Conservation (phyloP, 805 yeast genomes). For the Saccharomycopsis fodiens region DNA sequence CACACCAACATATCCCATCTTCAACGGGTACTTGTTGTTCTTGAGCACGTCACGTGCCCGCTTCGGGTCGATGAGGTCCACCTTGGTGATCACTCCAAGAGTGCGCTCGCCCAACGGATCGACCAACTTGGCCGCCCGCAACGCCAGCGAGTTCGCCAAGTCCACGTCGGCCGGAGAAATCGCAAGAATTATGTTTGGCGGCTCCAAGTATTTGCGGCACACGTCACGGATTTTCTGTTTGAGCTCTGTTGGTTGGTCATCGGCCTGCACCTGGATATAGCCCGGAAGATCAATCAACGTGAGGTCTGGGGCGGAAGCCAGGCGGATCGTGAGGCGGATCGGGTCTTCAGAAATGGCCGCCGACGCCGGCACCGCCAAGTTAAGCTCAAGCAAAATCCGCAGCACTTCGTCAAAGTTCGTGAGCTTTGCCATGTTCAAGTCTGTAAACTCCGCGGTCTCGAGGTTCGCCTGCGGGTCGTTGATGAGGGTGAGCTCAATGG, state of each 20-base stretch:
- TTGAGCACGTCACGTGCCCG: conserved; percentile 60
- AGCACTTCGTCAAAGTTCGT: conserved; percentile 89
- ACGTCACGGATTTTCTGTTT: conserved; percentile 71
- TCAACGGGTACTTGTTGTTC: conserved; percentile 80
- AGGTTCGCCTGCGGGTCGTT: conserved; percentile 67
- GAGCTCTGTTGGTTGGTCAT: conserved; percentile 85
- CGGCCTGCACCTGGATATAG: conserved; percentile 92
- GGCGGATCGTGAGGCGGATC: conserved; percentile 81
- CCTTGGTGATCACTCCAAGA: conserved; percentile 89
- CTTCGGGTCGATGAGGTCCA: conserved; percentile 80
- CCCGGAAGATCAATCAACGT: conserved; percentile 96
- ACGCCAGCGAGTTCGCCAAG: conserved; percentile 90
- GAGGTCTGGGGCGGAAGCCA: conserved; percentile 86
- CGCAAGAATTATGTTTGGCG: conserved; percentile 91
- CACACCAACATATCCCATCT: conserved; percentile 99
- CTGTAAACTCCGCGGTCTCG: conserved; percentile 90
- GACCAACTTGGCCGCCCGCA: conserved; percentile 78
- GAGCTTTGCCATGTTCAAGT: conserved; percentile 69
- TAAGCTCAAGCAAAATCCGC: conserved; percentile 75
- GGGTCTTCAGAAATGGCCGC: conserved; percentile 93
- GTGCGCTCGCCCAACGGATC: conserved; percentile 96
- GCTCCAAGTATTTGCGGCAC: conserved; percentile 79
- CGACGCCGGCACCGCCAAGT: conserved; percentile 81
- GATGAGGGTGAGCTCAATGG: conserved; percentile 87
- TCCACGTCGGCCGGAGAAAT: conserved; percentile 98